Percentiles rank a stretch among this genome's conserved stretches.
Conservation (phyloP, 495 filamentous ascomycete species). For the Chaetomium cochliodes region DNA sequence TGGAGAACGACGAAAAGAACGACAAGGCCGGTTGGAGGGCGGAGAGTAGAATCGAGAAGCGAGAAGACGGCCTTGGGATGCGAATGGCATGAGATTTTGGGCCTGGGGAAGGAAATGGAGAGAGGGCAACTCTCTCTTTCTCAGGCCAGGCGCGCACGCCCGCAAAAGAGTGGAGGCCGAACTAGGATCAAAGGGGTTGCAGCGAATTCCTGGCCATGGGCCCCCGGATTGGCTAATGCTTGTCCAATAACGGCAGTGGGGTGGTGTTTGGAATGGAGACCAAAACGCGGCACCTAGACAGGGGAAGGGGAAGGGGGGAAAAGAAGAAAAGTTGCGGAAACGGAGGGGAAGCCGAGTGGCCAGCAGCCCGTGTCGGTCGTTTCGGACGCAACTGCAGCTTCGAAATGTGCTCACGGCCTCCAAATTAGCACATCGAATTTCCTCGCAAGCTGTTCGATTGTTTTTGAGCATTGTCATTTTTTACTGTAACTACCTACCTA, state of each 20-base stretch:
- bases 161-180: constrained; percentile 27
- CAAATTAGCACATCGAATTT: too few relatives aligned
- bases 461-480: neutral
- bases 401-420: neutral
- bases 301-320: constrained; percentile 18
- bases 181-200: constrained; percentile 25
- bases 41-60: constrained; percentile 4
- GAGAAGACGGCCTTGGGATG: constrained; percentile 8
- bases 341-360: constrained; percentile 17
- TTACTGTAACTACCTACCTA: too few relatives aligned
- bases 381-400: neutral
- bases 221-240: constrained; percentile 26
- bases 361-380: neutral
- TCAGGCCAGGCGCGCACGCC: constrained; percentile 23
- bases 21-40: constrained; percentile 1
- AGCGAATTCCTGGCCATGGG: constrained; percentile 22
- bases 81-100: constrained; percentile 28
- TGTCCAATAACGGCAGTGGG: constrained; percentile 24
- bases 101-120: constrained; percentile 29
- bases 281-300: neutral
- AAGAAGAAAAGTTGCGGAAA: constrained; percentile 34
- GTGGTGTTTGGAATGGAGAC: constrained; percentile 4
- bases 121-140: constrained; percentile 10
- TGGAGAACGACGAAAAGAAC: constrained; percentile 17
- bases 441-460: too few relatives aligned